These are phyloP conservation scores for Crucibulum laeve DNA, from an alignment of 768 basidiomycete genomes.

Conservation along the genomic window DNA sequence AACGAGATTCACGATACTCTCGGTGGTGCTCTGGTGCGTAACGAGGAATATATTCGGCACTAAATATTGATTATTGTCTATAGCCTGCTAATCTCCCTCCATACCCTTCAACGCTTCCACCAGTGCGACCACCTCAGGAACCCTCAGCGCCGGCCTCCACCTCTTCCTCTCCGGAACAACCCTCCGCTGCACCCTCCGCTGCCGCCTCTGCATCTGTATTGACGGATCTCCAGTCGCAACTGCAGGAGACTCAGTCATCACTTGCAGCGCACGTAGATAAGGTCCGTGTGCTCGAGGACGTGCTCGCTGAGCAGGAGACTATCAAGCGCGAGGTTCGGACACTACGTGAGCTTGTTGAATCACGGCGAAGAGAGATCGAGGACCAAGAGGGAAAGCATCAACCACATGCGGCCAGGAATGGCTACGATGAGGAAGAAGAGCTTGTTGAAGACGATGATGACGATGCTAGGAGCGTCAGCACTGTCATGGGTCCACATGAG, in stretches of 20 bases:
- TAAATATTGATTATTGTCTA: conserved; percentile 1
- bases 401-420: conserved; percentile 15
- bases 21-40: conserved; percentile 66
- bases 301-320: conserved; percentile 79
- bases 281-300: conserved; percentile 76
- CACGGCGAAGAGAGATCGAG: conserved; percentile 45
- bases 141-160: conserved; percentile 13
- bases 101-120: conserved; percentile 63
- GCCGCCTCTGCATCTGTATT: conserved; percentile 23
- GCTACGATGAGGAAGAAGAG: conserved; percentile 22
- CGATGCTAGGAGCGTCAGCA: conserved; percentile 68
- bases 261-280: conserved; percentile 77
- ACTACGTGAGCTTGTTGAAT: conserved; percentile 70
- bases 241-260: conserved; percentile 78
- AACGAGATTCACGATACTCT: conserved; percentile 90
- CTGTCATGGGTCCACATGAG: conserved; percentile 64
- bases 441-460: conserved; percentile 47
- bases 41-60: not conserved
- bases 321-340: conserved; percentile 75
- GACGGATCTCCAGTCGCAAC: conserved; percentile 73
- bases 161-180: conserved; percentile 4
- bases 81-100: conserved; percentile 60
- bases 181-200: conserved; percentile 14
- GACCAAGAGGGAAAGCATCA: conserved; percentile 3
- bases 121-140: conserved; percentile 46